Base-by-base conservation (phyloP, 1,139 yeast genomes). In the Saccharomycopsis phalli region DNA sequence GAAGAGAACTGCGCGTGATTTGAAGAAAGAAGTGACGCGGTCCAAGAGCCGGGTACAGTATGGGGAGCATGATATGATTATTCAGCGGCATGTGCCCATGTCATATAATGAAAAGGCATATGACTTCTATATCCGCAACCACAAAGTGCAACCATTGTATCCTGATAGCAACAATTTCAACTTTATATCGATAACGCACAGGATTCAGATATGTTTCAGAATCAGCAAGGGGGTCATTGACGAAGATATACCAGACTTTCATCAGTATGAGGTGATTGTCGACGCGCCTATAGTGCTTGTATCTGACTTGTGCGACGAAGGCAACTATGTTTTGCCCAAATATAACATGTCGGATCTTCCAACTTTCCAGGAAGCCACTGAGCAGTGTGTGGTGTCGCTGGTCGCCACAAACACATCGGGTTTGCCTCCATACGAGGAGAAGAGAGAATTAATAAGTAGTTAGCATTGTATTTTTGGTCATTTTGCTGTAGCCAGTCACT, bases 181-280 rank as follows among this genome's bases (percentile, higher is more conserved):
- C 34, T 83, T 80, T 53, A 70, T 87, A 39, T 76, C 74, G 47
- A 69, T 84, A 21, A 69, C 71, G 50, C 96, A 87, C 58, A 68
- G 94, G 43, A 62, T 87, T 38, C 94, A 84, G 52, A 73, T 86
- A 4, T 76, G 86, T 51, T 70, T 87, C 50, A 65, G 95, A 44
- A 79, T 87, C 27, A 80, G 94, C 23, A 80, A 77, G 51, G 60
- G 57, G 14, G 78, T 74, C 46, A 16, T 16, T 5, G 31, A 22
- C 2, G 22, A 29, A 4, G 77, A 75, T 45, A 59, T 65, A 39
- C 65, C 63, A 37, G 76, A 73, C 50, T 63, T 81, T 62, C 88
- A 84, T 52, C 94, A 84, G 57, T 87, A 79, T 54, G 95, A 87
- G 53, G 94, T 87, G 36, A 78, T 86, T 39, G 81, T 87, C 34